Evolutionary conservation across 352 stramenopile genomes (phyloP).

Genomic region (Pythium plurisporium): DNA sequence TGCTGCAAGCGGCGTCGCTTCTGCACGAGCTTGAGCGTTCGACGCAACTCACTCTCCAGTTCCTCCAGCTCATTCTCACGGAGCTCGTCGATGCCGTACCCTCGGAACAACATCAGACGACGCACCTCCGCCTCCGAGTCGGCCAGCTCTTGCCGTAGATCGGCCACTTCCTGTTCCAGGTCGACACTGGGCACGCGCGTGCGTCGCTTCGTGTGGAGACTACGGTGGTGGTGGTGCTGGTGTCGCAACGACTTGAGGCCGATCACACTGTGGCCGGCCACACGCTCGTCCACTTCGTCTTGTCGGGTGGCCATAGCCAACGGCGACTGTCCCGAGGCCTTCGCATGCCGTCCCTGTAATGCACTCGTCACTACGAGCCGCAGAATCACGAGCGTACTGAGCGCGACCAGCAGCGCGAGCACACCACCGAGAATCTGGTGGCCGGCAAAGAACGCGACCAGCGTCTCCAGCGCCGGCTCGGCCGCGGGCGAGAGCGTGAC

Average conservation of each 20-base stretch:
- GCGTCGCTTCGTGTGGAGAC: not conserved
- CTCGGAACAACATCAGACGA: conserved; percentile 67
- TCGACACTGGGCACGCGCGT: conserved; percentile 3
- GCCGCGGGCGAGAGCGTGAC: conserved; percentile 38
- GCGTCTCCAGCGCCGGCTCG: conserved; percentile 49
- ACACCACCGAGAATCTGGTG: conserved; percentile 51
- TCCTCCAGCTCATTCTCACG: conserved; percentile 37
- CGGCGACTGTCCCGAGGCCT: too few species aligned
- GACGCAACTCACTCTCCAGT: conserved; percentile 50
- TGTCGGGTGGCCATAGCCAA: not conserved
- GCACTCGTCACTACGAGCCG: conserved; percentile 34
- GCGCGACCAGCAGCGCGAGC: conserved; percentile 44
- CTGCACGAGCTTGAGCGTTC: conserved; percentile 53
- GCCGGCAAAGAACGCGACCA: conserved; percentile 36
- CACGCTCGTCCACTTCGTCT: not conserved
- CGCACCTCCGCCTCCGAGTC: conserved; percentile 74
- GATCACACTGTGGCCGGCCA: too few species aligned
- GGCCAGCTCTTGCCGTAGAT: conserved; percentile 69
- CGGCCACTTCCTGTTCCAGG: conserved; percentile 52
- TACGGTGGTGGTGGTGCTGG: not conserved
- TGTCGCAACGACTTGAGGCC: not conserved
- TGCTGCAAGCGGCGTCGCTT: conserved; percentile 17
- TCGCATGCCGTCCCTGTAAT: conserved; percentile 11
- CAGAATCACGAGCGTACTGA: conserved; percentile 37
- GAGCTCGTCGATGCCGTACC: conserved; percentile 67